These are phyloP conservation scores for Periconia macrospinosa DNA, from an alignment of 2,329 filamentous ascomycete species.

Conservation along the genomic window DNA sequence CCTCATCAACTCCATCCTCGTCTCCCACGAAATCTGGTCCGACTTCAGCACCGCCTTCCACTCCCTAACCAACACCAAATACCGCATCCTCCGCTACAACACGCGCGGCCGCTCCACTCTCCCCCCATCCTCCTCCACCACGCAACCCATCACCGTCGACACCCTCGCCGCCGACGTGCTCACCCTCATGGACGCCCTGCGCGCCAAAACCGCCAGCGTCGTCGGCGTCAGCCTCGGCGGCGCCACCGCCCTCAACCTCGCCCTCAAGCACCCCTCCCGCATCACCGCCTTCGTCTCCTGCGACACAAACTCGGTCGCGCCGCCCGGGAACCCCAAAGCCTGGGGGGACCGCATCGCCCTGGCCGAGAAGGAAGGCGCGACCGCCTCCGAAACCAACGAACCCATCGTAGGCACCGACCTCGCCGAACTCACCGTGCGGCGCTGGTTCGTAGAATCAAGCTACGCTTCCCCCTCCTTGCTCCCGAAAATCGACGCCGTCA, in stretches of 20 bases:
- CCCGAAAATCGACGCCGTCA: conserved; percentile 60
- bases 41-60: conserved; percentile 66
- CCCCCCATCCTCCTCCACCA: conserved; percentile 44
- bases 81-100: conserved; percentile 77
- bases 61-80: conserved; percentile 57
- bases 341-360: conserved; percentile 77
- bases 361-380: conserved; percentile 58
- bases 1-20: conserved; percentile 79
- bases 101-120: conserved; percentile 66
- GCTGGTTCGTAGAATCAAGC: conserved; percentile 70
- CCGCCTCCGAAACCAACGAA: conserved; percentile 41
- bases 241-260: conserved; percentile 73
- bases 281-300: conserved; percentile 69
- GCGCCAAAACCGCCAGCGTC: conserved; percentile 66
- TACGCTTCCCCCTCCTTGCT: conserved; percentile 58
- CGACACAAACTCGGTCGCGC: conserved; percentile 76
- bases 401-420: conserved; percentile 64
- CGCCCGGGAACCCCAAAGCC: conserved; percentile 72
- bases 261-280: conserved; percentile 64
- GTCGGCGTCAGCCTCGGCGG: conserved; percentile 83
- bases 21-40: conserved; percentile 80
- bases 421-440: conserved; percentile 69
- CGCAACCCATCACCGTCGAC: conserved; percentile 58
- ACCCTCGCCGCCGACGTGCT: conserved; percentile 69
- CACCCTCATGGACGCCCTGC: conserved; percentile 67